Evolutionary conservation across 495 filamentous ascomycete species (phyloP), one percentile per base, ranked within the genome.

Genomic region (Beverwykella pulmonaria): DNA sequence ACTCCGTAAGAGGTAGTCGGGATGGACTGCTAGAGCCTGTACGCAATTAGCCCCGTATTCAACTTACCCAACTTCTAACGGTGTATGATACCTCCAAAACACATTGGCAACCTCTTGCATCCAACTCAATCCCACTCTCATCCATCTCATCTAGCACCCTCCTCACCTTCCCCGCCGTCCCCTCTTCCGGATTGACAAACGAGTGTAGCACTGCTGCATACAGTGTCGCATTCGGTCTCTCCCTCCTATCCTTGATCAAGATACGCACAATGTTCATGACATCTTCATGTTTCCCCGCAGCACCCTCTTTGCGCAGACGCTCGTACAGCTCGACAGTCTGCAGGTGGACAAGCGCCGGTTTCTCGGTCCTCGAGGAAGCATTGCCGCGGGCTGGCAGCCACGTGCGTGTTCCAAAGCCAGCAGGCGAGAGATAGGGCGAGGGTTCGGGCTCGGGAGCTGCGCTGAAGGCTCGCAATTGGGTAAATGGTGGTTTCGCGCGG

Each of bases 21-120:
- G 92, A 75, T 97, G 92, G 23, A 95, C 85, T 15, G 91, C 86
- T 23, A 93, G 84, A 6, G 85, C 85, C 86, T 92, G 55, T 23
- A 3, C 22, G 56, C 14, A 4, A 47, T 39, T 25, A 60, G 47
- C 68, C 80, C 48, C 2, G 22, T 17, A n/a, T n/a, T n/a, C n/a
- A n/a, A n/a, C n/a, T n/a, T n/a, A n/a, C n/a, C n/a, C n/a, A n/a
- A n/a, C n/a, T n/a, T n/a, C n/a, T n/a, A n/a, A n/a, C n/a, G n/a
- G n/a, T n/a, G n/a, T n/a, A n/a, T n/a, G n/a, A 59, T 76, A 89
- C 90, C 80, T 88, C 86, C 47, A 98, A 75, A 17, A 87, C 83
- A 65, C 82, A 82, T 75, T 94, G 88, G 67, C 90, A 92, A 1
- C 88, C 84, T 4, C 78, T 80, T 1, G 83, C 80, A 68, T 91